phyloP scores from a whole-genome alignment of 768 basidiomycete genomes.

The Kwoniella dejecticola region DNA sequence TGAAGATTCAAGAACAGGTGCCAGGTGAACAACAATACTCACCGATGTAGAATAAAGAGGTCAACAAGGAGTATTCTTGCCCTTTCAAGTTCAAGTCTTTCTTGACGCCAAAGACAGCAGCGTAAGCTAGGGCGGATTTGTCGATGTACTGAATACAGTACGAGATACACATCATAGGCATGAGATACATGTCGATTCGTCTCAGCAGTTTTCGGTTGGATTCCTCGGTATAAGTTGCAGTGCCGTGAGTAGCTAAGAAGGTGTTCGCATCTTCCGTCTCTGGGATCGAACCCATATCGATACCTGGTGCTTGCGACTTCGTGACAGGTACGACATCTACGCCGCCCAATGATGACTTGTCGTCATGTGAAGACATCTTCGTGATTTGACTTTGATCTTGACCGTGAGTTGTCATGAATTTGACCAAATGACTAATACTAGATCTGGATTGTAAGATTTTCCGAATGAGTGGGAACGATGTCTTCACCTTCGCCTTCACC shows the following conservation, averaged over 20 bases:
- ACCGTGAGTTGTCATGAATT: too few species aligned
- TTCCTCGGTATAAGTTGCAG: slow-evolving; percentile 10
- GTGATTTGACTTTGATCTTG: too few species aligned
- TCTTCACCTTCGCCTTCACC: too few species aligned
- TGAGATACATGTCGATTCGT: slow-evolving; percentile 11
- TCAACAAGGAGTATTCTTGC: slow-evolving; percentile 9
- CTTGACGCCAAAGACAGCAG: slow-evolving; percentile 8
- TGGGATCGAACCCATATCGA: background rate
- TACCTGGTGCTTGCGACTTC: background rate
- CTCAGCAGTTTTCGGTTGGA: slow-evolving; percentile 7
- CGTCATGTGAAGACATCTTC: background rate
- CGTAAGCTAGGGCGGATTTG: slow-evolving; percentile 8
- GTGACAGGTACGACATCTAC: background rate
- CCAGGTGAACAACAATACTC: too few species aligned
- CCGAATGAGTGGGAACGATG: too few species aligned
- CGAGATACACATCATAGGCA: slow-evolving; percentile 16
- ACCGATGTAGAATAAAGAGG: slow-evolving; percentile 15
- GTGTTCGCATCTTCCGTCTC: slow-evolving; percentile 9
- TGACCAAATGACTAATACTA: too few species aligned
- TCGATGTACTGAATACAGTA: slow-evolving; percentile 15
- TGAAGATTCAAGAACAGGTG: too few species aligned
- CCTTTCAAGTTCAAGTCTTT: slow-evolving; percentile 4
- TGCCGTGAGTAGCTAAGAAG: slow-evolving; percentile 1
- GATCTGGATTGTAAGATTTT: too few species aligned
- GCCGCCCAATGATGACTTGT: slow-evolving; percentile 3